Base-by-base conservation (phyloP, 371 early-diverging fungal genomes). In the Syncephalastrum racemosum region DNA sequence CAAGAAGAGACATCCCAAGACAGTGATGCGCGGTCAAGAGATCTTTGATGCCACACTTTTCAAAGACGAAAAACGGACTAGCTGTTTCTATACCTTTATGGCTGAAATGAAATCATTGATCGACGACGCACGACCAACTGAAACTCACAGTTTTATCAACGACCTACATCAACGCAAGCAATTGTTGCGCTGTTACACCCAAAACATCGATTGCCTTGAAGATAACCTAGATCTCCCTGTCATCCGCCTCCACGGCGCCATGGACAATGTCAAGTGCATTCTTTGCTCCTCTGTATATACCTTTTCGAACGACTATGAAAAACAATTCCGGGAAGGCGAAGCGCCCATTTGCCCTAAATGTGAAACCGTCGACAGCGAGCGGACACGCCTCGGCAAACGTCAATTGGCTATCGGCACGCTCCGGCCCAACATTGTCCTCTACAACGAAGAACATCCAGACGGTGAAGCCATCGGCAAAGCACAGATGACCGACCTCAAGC, bases 131-230 rank as follows among this genome's bases (percentile, higher is more conserved):
- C 66, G 77, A 55, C 91, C 93, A 2, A 94, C 99, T 1, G 75
- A 80, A 3, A 92, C 95, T 4, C 99, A 99, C 74, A 64, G 70
- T 19, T 96, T 99, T 66, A 80, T 99, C 52, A 84, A 84, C 31
- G 60, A 76, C 45, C 67, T 98, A 16, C 80, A 87, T 25, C 83
- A 87, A 19, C 75, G 79, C 18, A 90, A 90, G 39, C 83, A 86
- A 57, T 70, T 96, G 36, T 64, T 90, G 16, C 81, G 99, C 16
- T 95, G 93, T 71, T 98, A 98, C 64, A 97, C 98, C 47, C 99
- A 98, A 75, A 98, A 98, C 72, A 97, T 98, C 61, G 99, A 98
- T 64, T 89, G 94, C 52, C 72, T 98, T n/a, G 98, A 98, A 68
- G 84, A 80, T 18, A 73, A 81, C n/a, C 57, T 82, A 4, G 76